Evolutionary conservation across 495 filamentous ascomycete genomes (phyloP).

Genomic region (Chaetomidium leptoderma): DNA sequence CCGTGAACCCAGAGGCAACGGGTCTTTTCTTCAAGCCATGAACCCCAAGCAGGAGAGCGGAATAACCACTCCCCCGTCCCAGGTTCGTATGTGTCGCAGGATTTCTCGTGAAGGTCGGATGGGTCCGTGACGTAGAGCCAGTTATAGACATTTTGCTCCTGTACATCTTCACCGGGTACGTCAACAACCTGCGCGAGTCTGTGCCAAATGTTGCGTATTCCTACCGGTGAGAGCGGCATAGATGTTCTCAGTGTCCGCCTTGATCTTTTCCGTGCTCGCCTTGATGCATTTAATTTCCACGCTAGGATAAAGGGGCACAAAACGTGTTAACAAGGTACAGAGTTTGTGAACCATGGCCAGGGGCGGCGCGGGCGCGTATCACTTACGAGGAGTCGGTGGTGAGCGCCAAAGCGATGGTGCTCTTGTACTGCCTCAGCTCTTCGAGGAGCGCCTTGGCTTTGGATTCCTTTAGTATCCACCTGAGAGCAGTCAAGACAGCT

Average conservation of each 20-base stretch:
- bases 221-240: background rate
- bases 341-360: too few relatives aligned
- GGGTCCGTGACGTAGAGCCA: constrained; percentile 18
- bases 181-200: background rate
- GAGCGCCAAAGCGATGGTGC: constrained; percentile 16
- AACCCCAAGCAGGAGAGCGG: constrained; percentile 24
- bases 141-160: background rate
- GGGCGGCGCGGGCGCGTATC: background rate
- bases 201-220: background rate
- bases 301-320: background rate
- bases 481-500: background rate
- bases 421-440: constrained; percentile 16
- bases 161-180: background rate
- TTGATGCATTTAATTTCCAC: constrained; percentile 3
- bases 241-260: background rate
- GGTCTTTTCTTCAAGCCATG: constrained; percentile 23
- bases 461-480: constrained; percentile 15
- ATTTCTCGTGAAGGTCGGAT: constrained; percentile 19
- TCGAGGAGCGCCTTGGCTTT: constrained; percentile 16
- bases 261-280: background rate
- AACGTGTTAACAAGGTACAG: background rate
- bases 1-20: constrained; percentile 39
- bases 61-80: constrained; percentile 30
- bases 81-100: constrained; percentile 21
- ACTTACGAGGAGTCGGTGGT: constrained; percentile 13